Evolutionary conservation across 139 green algal genomes (phyloP).

Genomic region (Raphidocelis subcapitata): DNA sequence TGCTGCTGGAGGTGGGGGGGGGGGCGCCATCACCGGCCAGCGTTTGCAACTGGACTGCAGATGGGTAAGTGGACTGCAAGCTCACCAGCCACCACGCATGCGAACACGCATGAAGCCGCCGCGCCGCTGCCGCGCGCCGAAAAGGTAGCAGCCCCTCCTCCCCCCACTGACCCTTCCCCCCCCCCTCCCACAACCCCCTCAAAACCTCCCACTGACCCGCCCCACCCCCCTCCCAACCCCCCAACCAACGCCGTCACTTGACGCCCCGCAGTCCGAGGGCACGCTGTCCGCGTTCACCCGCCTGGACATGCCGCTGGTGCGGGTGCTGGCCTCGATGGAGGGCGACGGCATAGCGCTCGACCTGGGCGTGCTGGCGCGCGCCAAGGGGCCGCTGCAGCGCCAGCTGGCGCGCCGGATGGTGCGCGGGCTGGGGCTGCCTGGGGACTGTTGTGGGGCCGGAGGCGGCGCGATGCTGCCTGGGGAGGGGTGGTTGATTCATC

Average conservation of each 20-base stretch:
- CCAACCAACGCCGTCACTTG: neutral
- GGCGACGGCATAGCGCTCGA: conserved; percentile 52
- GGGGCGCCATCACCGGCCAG: too few species aligned
- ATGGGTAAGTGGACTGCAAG: neutral
- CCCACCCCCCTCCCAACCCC: neutral
- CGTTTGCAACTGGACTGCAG: too few species aligned
- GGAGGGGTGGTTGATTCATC: too few species aligned
- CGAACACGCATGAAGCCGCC: neutral
- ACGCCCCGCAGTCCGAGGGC: conserved; percentile 23
- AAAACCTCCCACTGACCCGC: neutral
- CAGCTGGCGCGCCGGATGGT: conserved; percentile 52
- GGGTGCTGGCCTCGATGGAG: conserved; percentile 74
- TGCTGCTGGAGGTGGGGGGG: neutral
- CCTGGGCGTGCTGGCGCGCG: conserved; percentile 26
- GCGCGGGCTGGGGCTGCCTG: too few species aligned
- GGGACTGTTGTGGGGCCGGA: too few species aligned
- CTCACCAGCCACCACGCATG: neutral
- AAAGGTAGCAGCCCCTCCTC: neutral
- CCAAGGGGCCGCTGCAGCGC: conserved; percentile 48
- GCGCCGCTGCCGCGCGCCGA: too few species aligned
- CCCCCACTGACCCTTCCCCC: neutral
- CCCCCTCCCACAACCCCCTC: too few species aligned
- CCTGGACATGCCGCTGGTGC: conserved; percentile 77
- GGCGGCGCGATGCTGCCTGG: too few species aligned
- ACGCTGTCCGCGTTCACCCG: conserved; percentile 43